Conservation (phyloP, 305 asterid genomes). For the Solanum hybrid region DNA sequence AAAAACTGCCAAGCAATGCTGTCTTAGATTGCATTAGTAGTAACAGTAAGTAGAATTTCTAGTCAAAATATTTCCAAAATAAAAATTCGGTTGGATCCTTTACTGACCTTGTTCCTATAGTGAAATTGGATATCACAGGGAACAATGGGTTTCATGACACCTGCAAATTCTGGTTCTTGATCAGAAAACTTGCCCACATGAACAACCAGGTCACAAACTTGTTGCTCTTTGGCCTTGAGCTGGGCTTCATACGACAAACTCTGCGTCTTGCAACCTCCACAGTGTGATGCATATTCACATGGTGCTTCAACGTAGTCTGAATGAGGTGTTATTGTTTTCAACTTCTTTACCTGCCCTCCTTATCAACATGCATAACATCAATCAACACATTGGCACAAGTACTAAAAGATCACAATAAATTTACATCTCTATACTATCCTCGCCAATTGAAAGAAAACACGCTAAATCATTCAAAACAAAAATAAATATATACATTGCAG, state of each 20-base stretch:
- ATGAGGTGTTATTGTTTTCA: slow-evolving; percentile 68
- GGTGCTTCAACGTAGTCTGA: slow-evolving; percentile 82
- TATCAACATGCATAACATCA: slow-evolving; percentile 7
- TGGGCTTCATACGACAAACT: slow-evolving; percentile 76
- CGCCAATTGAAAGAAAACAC: background rate
- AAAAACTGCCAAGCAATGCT: background rate
- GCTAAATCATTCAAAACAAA: background rate
- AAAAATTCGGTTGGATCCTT: background rate
- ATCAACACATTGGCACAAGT: slow-evolving; percentile 7
- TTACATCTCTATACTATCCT: background rate
- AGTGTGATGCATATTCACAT: slow-evolving; percentile 72
- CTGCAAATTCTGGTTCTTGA: slow-evolving; percentile 34
- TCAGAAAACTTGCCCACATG: slow-evolving; percentile 73
- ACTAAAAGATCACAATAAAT: background rate
- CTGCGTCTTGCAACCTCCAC: slow-evolving; percentile 98
- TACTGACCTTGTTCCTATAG: slow-evolving; percentile 82
- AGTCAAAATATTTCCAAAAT: background rate
- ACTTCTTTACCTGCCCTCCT: slow-evolving; percentile 62
- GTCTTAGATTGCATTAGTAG: background rate
- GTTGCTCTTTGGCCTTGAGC: slow-evolving; percentile 74
- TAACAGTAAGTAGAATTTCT: background rate
- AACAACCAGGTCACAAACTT: slow-evolving; percentile 62
- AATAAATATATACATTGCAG: background rate
- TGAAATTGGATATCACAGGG: slow-evolving; percentile 87
- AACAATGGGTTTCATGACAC: slow-evolving; percentile 74